Base-by-base conservation (phyloP, 2,329 filamentous ascomycete genomes). In the Geoglossum cookeanum region DNA sequence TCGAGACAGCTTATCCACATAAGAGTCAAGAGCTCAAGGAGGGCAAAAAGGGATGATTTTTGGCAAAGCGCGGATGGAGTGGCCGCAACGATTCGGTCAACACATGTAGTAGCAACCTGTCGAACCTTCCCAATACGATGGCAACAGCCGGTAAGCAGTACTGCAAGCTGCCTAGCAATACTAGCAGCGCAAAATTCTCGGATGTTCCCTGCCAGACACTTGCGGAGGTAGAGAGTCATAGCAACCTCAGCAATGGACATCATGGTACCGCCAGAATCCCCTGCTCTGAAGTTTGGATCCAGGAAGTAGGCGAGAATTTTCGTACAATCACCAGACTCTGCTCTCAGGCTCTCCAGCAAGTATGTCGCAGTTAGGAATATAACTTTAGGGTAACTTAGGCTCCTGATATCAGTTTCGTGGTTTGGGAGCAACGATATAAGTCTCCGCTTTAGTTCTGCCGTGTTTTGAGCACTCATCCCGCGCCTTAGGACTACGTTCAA, bases 1-100 rank as follows among this genome's bases (percentile, higher is more conserved):
- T 98, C 91, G 15, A 98, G 74, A 66, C 92, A 98, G 65, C 89
- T 91, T 53, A 81, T 81, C 91, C 91, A 98, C 84, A 98, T 89
- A 32, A 98, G 78, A 3, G 88, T 91, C 17, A 98, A 74, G 3
- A 98, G 78, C 68, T 98, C 94, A 8, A 98, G 75, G 15, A 99
- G 75, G 1, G 91, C 89, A 70, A 97, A 98, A 0, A 99, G 75
- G 1, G 94, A 94, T 5, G 84, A 83, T 62, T 86, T 85, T 65
- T 96, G 86, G 65, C 91, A 97, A 15, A 99, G 75, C 1, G 87
- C 85, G 3, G 92, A 96, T 1, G 92, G 92, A 4, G 94, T 83
- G 61, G 87, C 81, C 11, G 75, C 77, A 60, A 98, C 84, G 59
- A 98, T 89, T 58, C 84, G 84, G 67, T 95, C 87, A 0, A 91